These are phyloP conservation scores for Pythium chondricola DNA, from an alignment of 352 stramenopile species.

Conservation along the genomic window DNA sequence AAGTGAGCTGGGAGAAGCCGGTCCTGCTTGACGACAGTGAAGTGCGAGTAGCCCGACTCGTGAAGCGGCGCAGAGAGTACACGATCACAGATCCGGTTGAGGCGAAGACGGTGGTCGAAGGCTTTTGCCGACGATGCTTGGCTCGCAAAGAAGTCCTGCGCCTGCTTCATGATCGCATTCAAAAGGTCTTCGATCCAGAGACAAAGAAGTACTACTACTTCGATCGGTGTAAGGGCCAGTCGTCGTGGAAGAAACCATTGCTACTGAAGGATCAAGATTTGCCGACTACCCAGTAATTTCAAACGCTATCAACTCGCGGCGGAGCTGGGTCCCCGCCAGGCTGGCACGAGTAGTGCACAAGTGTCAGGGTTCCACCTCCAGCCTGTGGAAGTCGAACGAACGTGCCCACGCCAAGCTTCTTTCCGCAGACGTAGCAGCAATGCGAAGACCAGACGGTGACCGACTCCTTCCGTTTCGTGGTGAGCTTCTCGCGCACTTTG, in stretches of 20 bases:
- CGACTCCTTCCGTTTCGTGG: slow-evolving; percentile 53
- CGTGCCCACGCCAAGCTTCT: slow-evolving; percentile 60
- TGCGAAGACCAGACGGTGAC: slow-evolving; percentile 76
- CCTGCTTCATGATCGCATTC: slow-evolving; percentile 39
- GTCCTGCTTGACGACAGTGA: slow-evolving; percentile 37
- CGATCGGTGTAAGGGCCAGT: slow-evolving; percentile 62
- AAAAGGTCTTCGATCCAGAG: slow-evolving; percentile 66
- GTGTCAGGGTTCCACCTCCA: slow-evolving; percentile 17
- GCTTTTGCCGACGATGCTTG: slow-evolving; percentile 35
- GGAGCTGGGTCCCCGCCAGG: too few species aligned
- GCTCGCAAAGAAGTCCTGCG: slow-evolving; percentile 43
- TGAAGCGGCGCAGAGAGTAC: slow-evolving; percentile 38
- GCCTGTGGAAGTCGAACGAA: slow-evolving; percentile 58
- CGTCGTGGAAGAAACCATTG: slow-evolving; percentile 68
- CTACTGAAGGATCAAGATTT: slow-evolving; percentile 46
- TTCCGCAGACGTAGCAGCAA: slow-evolving; percentile 61
- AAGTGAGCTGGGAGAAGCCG: slow-evolving; percentile 61
- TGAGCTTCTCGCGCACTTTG: slow-evolving; percentile 59
- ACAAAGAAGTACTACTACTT: slow-evolving; percentile 78
- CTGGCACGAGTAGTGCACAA: slow-evolving; percentile 79
- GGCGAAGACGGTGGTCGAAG: slow-evolving; percentile 30
- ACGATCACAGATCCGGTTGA: slow-evolving; percentile 38
- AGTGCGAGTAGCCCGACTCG: slow-evolving; percentile 28
- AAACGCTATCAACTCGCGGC: too few species aligned
- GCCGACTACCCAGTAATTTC: too few species aligned